Evolutionary conservation across 176 grass and related monocot genomes (phyloP), one percentile per base, ranked within the genome.

Genomic region (Paspalum notatum): DNA sequence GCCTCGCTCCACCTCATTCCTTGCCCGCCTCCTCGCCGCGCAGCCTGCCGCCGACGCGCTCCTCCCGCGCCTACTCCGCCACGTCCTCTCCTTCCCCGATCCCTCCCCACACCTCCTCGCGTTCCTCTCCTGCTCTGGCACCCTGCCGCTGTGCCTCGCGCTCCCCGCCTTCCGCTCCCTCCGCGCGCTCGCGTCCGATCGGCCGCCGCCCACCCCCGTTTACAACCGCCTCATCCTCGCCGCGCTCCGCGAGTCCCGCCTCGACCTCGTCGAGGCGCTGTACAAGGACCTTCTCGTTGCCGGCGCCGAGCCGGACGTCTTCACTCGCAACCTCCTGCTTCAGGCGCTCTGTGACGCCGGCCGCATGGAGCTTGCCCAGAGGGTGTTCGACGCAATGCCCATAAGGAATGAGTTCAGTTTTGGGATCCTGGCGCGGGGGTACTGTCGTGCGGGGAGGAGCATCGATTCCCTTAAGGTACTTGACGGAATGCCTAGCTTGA

Each of bases 321-420:
- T 90, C 86, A 98, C 90, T 11, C 85, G 74, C 68, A 98, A 98
- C 66, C 59, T 86, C 61, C 78, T 98, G 44, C 84, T 98, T 2
- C 85, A 75, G 63, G 85, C 84, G 3, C 77, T 98, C 4, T 95
- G 92, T 16, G 78, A 90, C 14, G 89, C 88, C 1, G 95, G 90
- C 37, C 92, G 80, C 22, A 38, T 98, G 65, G 88, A 87, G 77
- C 80, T 93, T 43, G 92, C 95, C 26, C 92, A 86, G 77, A 71
- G 49, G 58, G 81, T 98, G 92, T 93, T 98, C 83, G 92, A 95
- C 24, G 91, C 81, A 87, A 98, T 98, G 95, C 84, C 86, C 1
- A 9, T 46, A 71, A 74, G 55, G 45, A 95, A 94, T 52, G 88
- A 95, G 64, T 94, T 91, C 87, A 95, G 81, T 37, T 98, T 89